Conservation (phyloP, 257 asterid species). For the Salvia splendens region DNA sequence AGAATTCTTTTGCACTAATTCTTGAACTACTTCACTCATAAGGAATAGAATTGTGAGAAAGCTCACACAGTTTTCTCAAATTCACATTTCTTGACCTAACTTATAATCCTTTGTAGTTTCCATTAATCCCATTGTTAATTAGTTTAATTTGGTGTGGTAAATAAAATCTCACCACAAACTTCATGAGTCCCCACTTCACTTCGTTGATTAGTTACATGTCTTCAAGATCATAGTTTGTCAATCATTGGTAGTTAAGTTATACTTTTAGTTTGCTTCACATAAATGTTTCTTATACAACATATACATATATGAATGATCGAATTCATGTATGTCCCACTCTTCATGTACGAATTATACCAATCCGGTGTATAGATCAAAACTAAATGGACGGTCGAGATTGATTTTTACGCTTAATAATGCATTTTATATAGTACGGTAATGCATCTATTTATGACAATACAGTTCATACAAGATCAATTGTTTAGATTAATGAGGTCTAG, state of each 20-base stretch:
- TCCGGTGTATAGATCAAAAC: too few species aligned
- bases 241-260: slow-evolving; percentile 29
- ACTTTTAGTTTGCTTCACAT: slow-evolving; percentile 5
- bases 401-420: too few species aligned
- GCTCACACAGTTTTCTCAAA: slow-evolving; percentile 38
- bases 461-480: too few species aligned
- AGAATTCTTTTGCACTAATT: slow-evolving; percentile 17
- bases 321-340: too few species aligned
- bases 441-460: too few species aligned
- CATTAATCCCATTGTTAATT: slow-evolving; percentile 47
- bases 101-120: slow-evolving; percentile 31
- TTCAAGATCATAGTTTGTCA: slow-evolving; percentile 29
- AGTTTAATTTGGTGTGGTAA: slow-evolving; percentile 35
- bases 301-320: too few species aligned
- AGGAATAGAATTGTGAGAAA: slow-evolving; percentile 33
- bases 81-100: slow-evolving; percentile 56
- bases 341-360: too few species aligned
- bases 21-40: slow-evolving; percentile 47
- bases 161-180: slow-evolving; percentile 12
- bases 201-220: slow-evolving; percentile 18
- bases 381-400: too few species aligned
- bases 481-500: too few species aligned
- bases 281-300: slow-evolving; percentile 9
- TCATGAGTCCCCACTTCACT: slow-evolving; percentile 35
- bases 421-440: too few species aligned